phyloP scores from a whole-genome alignment of 441 rosid species.

The Bocquillonia castaneifolia region DNA sequence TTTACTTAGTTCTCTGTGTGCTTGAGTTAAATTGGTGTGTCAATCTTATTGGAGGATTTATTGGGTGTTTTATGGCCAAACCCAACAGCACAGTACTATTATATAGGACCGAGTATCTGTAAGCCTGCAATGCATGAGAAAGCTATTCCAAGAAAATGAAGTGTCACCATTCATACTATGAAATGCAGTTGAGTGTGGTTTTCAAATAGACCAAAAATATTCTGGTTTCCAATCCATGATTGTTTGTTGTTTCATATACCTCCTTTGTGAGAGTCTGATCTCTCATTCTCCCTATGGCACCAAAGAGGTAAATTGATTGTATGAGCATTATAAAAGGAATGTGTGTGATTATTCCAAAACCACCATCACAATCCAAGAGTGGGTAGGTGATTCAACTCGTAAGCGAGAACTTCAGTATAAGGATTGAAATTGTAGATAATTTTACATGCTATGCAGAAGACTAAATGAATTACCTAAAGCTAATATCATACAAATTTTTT shows the following conservation, averaged over 20 bases:
- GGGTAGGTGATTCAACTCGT: not conserved
- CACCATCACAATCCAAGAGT: not conserved
- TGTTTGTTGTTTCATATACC: not conserved
- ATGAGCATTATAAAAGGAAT: not conserved
- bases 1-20: not conserved
- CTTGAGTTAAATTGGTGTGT: too few species aligned
- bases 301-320: not conserved
- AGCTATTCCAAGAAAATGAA: not conserved
- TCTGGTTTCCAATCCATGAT: not conserved
- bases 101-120: not conserved
- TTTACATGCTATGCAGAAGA: not conserved
- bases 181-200: not conserved
- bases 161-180: not conserved
- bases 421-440: not conserved
- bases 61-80: not conserved
- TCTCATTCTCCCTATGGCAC: not conserved
- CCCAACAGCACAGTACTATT: not conserved
- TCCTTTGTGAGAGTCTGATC: not conserved
- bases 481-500: slow-evolving; percentile 25
- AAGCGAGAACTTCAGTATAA: too few species aligned
- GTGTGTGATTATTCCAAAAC: too few species aligned
- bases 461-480: slow-evolving; percentile 12
- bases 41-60: not conserved
- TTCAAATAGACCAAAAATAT: not conserved
- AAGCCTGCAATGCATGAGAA: not conserved